A percentile compares a stretch with the other conserved stretches of the same genome.
Conservation (phyloP, 2,329 filamentous ascomycete genomes). For the Penicillium sp. region DNA sequence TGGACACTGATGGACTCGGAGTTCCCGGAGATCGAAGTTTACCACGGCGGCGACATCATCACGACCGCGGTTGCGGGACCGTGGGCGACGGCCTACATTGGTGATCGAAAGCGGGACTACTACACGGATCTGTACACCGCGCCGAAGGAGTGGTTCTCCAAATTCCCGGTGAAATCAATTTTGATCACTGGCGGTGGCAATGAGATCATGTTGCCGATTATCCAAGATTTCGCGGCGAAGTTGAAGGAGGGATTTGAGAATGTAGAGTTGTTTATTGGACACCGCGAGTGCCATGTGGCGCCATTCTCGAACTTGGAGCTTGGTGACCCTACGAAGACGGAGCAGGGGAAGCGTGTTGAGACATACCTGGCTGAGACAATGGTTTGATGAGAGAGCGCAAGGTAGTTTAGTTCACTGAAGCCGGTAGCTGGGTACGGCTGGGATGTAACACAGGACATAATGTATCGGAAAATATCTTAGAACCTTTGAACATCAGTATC, state of each 20-base stretch:
- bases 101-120: conserved; percentile 39
- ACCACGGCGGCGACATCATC: conserved; percentile 53
- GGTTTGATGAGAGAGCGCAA: not conserved
- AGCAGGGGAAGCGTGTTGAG: conserved; percentile 41
- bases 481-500: too few species aligned
- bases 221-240: conserved; percentile 49
- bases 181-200: conserved; percentile 54
- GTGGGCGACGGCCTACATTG: conserved; percentile 52
- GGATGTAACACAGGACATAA: not conserved
- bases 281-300: conserved; percentile 42
- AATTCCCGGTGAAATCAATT: conserved; percentile 48
- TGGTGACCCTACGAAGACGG: conserved; percentile 35
- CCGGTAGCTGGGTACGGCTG: not conserved
- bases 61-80: conserved; percentile 37
- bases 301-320: conserved; percentile 42
- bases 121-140: conserved; percentile 55
- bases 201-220: conserved; percentile 56
- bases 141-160: conserved; percentile 52
- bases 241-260: conserved; percentile 42
- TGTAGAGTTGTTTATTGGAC: conserved; percentile 37
- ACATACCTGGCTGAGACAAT: conserved; percentile 32
- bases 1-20: conserved; percentile 54
- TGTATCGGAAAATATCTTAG: not conserved
- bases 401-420: not conserved
- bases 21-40: conserved; percentile 43